phyloP scores from a whole-genome alignment of 2,329 filamentous ascomycete species.

The Sarocladium strictum region DNA sequence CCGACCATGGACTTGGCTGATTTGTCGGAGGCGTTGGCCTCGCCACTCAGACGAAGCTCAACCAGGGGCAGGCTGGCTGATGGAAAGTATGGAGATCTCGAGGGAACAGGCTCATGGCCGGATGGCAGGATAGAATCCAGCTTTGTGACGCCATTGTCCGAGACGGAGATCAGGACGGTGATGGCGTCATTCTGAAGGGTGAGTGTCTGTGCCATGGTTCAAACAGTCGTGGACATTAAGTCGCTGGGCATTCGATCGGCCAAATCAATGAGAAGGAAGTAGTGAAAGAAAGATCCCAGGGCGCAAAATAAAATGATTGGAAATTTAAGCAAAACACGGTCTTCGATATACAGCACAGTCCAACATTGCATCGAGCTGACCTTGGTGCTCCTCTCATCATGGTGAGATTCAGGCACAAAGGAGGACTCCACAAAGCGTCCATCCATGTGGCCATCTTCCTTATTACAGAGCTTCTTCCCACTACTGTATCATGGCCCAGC shows the following conservation, averaged over 20 bases:
- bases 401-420: not conserved
- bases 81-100: conserved; percentile 2
- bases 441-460: not conserved
- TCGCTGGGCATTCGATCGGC: no score
- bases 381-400: not conserved
- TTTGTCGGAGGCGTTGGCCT: conserved; percentile 19
- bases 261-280: not conserved
- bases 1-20: conserved; percentile 20
- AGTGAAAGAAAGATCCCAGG: not conserved
- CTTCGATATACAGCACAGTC: not conserved
- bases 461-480: not conserved
- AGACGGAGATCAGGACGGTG: not conserved
- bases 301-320: no score
- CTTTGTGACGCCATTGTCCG: not conserved
- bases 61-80: conserved; percentile 14
- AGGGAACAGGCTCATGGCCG: not conserved
- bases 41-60: conserved; percentile 19
- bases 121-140: conserved; percentile 6
- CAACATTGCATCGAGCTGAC: not conserved
- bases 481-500: not conserved
- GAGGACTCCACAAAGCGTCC: not conserved
- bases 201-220: not conserved
- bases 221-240: no score
- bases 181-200: conserved; percentile 8
- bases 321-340: no score